Percentiles rank a stretch among this genome's conserved stretches.
These are phyloP conservation scores for Erythrophleum ivorense DNA, from an alignment of 331 rosid genomes.

Conservation along the genomic window DNA sequence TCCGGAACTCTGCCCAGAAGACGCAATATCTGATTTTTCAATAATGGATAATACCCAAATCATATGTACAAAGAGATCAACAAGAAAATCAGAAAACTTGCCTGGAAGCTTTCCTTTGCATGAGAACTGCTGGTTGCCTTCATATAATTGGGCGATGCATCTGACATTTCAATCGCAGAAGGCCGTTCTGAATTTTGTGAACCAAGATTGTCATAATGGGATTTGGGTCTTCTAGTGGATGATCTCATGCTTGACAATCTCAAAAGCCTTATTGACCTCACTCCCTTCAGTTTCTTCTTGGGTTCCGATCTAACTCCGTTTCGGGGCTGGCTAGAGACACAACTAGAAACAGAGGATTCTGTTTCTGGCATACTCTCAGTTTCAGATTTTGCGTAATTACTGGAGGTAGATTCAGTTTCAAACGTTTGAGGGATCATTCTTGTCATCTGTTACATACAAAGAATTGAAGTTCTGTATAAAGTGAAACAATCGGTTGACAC, in stretches of 20 bases:
- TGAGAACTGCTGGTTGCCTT: conserved; percentile 61
- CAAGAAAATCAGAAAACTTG: conserved; percentile 32
- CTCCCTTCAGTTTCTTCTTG: conserved; percentile 59
- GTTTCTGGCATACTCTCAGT: conserved; percentile 38
- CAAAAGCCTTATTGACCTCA: conserved; percentile 63
- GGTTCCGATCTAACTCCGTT: conserved; percentile 44
- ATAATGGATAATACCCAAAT: conserved; percentile 30
- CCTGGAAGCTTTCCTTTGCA: conserved; percentile 66
- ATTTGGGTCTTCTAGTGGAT: conserved; percentile 47
- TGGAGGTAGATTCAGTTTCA: conserved; percentile 33
- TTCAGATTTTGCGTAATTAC: conserved; percentile 33
- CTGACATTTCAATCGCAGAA: conserved; percentile 40
- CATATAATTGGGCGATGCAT: conserved; percentile 61
- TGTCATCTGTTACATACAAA: not conserved
- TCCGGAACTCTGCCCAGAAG: conserved; percentile 54
- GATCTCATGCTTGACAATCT: conserved; percentile 60
- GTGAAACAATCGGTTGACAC: not conserved
- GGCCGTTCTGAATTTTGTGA: conserved; percentile 37
- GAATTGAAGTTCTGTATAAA: conserved; percentile 19
- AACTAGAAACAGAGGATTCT: conserved; percentile 39
- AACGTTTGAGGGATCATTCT: conserved; percentile 40
- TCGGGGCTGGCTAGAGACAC: conserved; percentile 10
- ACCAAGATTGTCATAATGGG: conserved; percentile 39
- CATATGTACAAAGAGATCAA: conserved; percentile 3
- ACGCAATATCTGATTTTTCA: conserved; percentile 36